These are phyloP conservation scores for Eremothecium gossypii DNA, from an alignment of 1,139 yeast species.

Conservation along the genomic window DNA sequence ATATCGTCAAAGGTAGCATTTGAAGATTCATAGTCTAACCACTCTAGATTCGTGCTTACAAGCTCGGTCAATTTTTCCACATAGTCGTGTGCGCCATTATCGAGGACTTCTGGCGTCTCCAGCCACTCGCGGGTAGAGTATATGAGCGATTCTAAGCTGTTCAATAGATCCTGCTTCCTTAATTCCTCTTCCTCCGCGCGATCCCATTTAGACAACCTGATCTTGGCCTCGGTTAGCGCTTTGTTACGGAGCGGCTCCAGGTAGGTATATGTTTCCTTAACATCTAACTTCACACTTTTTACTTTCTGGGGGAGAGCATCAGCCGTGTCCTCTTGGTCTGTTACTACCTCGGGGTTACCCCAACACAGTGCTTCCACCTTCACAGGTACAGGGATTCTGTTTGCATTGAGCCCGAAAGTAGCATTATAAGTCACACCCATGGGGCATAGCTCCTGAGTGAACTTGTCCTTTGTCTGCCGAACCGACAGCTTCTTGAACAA, in stretches of 20 bases:
- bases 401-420: constrained; percentile 40
- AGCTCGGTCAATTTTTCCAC: constrained; percentile 31
- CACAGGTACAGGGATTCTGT: constrained; percentile 42
- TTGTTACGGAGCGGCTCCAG: constrained; percentile 39
- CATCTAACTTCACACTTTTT: background rate
- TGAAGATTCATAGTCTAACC: constrained; percentile 74
- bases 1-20: constrained; percentile 37
- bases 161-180: constrained; percentile 41
- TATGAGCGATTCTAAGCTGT: constrained; percentile 48
- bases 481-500: constrained; percentile 36
- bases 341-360: constrained; percentile 3
- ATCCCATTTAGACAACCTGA: constrained; percentile 19
- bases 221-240: constrained; percentile 31
- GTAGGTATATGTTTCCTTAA: constrained; percentile 32
- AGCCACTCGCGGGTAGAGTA: constrained; percentile 48
- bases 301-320: too few relatives aligned
- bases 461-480: constrained; percentile 26
- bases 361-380: constrained; percentile 37
- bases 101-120: constrained; percentile 39
- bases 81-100: constrained; percentile 32
- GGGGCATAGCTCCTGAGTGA: constrained; percentile 37
- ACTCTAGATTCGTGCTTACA: constrained; percentile 51
- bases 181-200: constrained; percentile 40
- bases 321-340: constrained; percentile 4
- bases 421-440: constrained; percentile 39